These are phyloP conservation scores for Triticum urartu DNA, from an alignment of 176 grass and related monocot genomes.

Conservation along the genomic window DNA sequence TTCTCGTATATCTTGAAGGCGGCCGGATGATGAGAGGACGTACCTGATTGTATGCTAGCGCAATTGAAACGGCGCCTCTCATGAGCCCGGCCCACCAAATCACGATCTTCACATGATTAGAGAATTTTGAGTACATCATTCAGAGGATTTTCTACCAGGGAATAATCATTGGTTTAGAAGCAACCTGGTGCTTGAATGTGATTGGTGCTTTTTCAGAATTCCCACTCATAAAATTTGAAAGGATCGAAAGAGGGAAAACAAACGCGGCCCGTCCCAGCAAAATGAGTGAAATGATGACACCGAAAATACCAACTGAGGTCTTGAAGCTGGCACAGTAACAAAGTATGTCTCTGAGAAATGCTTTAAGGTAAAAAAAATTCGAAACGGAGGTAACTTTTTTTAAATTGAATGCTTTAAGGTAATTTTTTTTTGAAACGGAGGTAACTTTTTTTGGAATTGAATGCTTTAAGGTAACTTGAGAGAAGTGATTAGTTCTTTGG, in stretches of 20 bases:
- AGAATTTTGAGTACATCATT: constrained; percentile 24
- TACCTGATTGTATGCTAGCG: constrained; percentile 84
- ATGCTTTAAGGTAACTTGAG: constrained; percentile 7
- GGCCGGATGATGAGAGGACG: neutral
- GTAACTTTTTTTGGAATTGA: too few relatives aligned
- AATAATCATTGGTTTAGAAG: neutral
- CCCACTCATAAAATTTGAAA: constrained; percentile 68
- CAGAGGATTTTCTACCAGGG: neutral
- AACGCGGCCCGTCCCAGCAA: constrained; percentile 71
- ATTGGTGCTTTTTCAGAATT: constrained; percentile 59
- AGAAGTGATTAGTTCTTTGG: neutral
- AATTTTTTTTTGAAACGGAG: too few relatives aligned
- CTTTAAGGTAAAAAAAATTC: neutral
- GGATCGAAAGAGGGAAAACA: constrained; percentile 67
- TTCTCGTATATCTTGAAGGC: neutral
- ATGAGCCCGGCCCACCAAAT: constrained; percentile 98
- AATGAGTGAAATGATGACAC: constrained; percentile 50
- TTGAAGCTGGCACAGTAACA: constrained; percentile 44
- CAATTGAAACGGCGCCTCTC: constrained; percentile 83
- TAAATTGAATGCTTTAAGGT: neutral
- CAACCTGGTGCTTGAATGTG: constrained; percentile 88
- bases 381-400: neutral
- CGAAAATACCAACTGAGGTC: constrained; percentile 59
- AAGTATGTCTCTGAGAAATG: constrained; percentile 6
- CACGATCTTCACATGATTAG: constrained; percentile 46